Evolutionary conservation across 202 grass and related monocot genomes (phyloP).

Genomic region (Panicum virgatum): DNA sequence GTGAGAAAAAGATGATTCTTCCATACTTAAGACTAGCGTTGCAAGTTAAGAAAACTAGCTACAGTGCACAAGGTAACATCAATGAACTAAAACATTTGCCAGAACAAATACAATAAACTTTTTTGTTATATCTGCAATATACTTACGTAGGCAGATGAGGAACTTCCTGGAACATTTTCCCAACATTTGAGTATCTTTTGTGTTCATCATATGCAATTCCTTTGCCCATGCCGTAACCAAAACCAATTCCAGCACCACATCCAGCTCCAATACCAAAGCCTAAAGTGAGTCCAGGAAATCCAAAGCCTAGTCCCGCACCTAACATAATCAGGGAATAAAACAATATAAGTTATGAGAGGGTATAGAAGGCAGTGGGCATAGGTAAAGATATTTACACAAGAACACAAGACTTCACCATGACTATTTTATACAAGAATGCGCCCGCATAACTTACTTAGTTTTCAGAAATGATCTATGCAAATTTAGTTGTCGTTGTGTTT

Average conservation of each 20-base stretch:
- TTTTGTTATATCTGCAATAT: background rate
- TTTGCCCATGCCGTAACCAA: conserved; percentile 89
- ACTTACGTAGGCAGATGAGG: conserved; percentile 52
- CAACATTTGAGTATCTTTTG: conserved; percentile 70
- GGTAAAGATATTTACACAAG: background rate
- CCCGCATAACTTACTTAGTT: background rate
- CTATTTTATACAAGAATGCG: background rate
- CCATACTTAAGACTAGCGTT: background rate
- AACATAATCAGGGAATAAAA: conserved; percentile 24
- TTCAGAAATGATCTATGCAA: background rate
- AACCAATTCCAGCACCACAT: conserved; percentile 85
- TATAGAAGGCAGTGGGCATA: background rate
- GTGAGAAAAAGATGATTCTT: too few species aligned
- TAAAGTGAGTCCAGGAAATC: conserved; percentile 77
- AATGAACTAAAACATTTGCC: background rate
- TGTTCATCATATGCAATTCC: conserved; percentile 61
- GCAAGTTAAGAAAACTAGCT: background rate
- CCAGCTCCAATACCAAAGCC: conserved; percentile 83
- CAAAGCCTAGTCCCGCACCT: conserved; percentile 77
- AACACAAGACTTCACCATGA: background rate
- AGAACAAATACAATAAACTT: background rate
- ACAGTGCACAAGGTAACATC: conserved; percentile 15
- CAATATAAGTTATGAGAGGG: background rate
- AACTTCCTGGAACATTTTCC: conserved; percentile 62
- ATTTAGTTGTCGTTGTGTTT: background rate